Base-by-base conservation (phyloP, 768 basidiomycete genomes). In the Exidia glandulosa region DNA sequence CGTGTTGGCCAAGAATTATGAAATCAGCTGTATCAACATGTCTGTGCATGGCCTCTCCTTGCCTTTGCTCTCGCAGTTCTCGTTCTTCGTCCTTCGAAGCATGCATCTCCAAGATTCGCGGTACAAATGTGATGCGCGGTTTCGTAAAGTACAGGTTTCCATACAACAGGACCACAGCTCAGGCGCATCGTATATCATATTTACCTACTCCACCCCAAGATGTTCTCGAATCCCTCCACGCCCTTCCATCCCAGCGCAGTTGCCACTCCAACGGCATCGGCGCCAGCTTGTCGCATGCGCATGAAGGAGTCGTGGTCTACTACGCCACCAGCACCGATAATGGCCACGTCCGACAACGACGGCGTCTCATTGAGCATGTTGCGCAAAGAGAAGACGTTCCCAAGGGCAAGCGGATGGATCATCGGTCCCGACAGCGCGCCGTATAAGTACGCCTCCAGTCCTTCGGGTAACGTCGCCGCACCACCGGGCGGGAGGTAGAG, bases 271-370 rank as follows among this genome's bases (percentile, higher is more conserved):
- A 94, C 84, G 1, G 84, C 81, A 55, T 74, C 71, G 9, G 91
- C 91, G 2, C 91, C 90, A 10, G 83, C 88, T 52, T 75, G 74
- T n/a, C 74, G 73, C 89, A 93, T 93, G 59, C 91, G 77, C 57
- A 72, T 69, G 13, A 77, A 82, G 2, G 82, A 84, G 25, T 74
- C 85, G 4, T 75, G 72, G 25, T 80, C 79, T 2, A 80, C 84
- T 19, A 91, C 88, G 4, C 91, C 91, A 1, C 92, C 91, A n/a
- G 87, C 85, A 2, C 90, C 92, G 52, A 94, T 80, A 59, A 93
- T 74, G 56, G 74, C 74, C 59, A 91, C 79, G 2, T 73, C 65
- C 31, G 69, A 69, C 37, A 90, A 65, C 0, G 75, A 75, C 2
- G 64, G 59, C 30, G 75, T 74, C 54, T 69, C 68, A 34, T 72